phyloP scores from a whole-genome alignment of 768 basidiomycete genomes.

The Collybia sordida region DNA sequence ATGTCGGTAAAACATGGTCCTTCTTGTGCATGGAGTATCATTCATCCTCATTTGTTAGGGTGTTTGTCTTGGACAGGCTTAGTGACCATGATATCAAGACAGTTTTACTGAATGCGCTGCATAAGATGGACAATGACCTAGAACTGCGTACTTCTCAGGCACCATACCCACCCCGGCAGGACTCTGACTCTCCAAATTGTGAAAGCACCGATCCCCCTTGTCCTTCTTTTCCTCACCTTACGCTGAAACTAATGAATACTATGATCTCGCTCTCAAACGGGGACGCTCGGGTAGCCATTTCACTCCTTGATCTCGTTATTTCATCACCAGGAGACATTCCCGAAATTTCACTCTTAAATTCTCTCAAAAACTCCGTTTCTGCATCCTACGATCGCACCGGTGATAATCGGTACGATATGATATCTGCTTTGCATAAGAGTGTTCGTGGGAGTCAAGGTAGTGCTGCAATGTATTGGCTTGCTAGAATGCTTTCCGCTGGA shows the following conservation, averaged over 20 bases:
- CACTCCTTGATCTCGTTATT: constrained; percentile 71
- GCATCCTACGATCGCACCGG: constrained; percentile 75
- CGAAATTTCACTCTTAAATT: constrained; percentile 51
- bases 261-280: constrained; percentile 59
- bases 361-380: constrained; percentile 62
- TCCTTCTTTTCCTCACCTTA: constrained; percentile 36
- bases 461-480: constrained; percentile 88
- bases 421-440: constrained; percentile 82
- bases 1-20: constrained; percentile 54
- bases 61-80: constrained; percentile 72
- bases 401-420: constrained; percentile 79
- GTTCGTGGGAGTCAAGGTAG: constrained; percentile 74
- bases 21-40: neutral
- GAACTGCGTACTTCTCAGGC: constrained; percentile 4
- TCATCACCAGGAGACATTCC: constrained; percentile 35
- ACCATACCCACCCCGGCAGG: constrained; percentile 8
- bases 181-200: constrained; percentile 15
- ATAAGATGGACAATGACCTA: constrained; percentile 17
- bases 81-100: constrained; percentile 57
- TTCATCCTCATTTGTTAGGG: constrained; percentile 42
- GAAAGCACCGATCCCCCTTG: constrained; percentile 3
- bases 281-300: constrained; percentile 77
- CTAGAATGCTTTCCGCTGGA: constrained; percentile 77
- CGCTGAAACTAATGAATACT: constrained; percentile 43
- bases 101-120: constrained; percentile 56